Percentiles rank a stretch among this genome's conserved stretches.
Conservation (phyloP, 352 stramenopile species). For the Phytophthora agathidicida region DNA sequence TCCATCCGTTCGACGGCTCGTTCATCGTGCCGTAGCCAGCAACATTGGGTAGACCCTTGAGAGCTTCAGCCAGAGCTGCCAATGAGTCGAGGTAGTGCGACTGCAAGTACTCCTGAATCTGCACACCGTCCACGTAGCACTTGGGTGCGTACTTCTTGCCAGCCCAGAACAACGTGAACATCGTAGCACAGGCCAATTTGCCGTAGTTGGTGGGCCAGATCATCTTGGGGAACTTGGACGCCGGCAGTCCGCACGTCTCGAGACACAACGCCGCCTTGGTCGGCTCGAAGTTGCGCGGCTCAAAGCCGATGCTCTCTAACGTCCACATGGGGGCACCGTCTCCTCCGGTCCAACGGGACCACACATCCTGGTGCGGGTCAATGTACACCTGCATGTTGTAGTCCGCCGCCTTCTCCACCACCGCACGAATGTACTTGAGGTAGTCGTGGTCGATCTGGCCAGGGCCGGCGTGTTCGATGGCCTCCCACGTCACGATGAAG, state of each 20-base stretch:
- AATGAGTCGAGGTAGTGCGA: conserved; percentile 83
- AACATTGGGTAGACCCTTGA: conserved; percentile 80
- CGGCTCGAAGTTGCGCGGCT: conserved; percentile 69
- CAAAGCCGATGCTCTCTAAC: conserved; percentile 74
- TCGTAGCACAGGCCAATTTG: conserved; percentile 85
- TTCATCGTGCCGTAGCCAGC: conserved; percentile 91
- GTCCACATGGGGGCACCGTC: conserved; percentile 91
- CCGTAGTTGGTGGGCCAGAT: conserved; percentile 93
- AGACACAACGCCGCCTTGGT: conserved; percentile 77
- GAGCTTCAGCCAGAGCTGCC: conserved; percentile 53
- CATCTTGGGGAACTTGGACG: conserved; percentile 82
- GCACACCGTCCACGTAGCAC: conserved; percentile 68
- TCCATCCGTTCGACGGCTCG: conserved; percentile 78
- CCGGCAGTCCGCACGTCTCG: conserved; percentile 46
- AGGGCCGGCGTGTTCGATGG: conserved; percentile 85
- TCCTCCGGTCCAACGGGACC: conserved; percentile 86
- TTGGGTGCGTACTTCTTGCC: conserved; percentile 70
- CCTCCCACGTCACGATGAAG: conserved; percentile 91
- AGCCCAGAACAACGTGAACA: conserved; percentile 92
- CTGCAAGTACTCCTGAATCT: conserved; percentile 89
- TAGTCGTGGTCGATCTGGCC: conserved; percentile 87
- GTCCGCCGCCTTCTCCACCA: conserved; percentile 63
- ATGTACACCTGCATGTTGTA: conserved; percentile 84
- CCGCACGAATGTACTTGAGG: conserved; percentile 68
- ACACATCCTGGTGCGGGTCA: conserved; percentile 91